Evolutionary conservation across 75 land plant genomes (phyloP), one percentile per base, ranked within the genome.

Genomic region (Cupressus sempervirens): DNA sequence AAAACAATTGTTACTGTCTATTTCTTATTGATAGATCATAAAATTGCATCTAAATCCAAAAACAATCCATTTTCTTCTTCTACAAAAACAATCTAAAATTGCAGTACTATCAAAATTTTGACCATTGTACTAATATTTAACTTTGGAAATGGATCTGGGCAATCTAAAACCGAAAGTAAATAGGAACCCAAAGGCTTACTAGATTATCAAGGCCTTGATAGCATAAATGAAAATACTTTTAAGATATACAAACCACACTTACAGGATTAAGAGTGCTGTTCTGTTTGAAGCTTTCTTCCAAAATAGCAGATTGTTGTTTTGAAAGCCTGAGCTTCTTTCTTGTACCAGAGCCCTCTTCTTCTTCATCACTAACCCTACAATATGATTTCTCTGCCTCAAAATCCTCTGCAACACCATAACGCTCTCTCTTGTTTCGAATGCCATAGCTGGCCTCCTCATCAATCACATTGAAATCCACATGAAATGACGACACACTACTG

Each of bases 201-300:
- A 50, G 14, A 13, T 12, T 15, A 2, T 50, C 3, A 50, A 50
- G 12, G 14, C 14, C 53, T 50, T 2, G 2, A 2, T 12, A 50
- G 13, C 15, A 1, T 50, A 50, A 50, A 13, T 50, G n/a, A n/a
- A n/a, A 16, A 26, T 23, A 23, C 8, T 8, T 56, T 20, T n/a
- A n/a, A 5, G 1, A 23, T 23, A 7, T 6, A 0, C 20, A 62
- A 62, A 13, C 14, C 13, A 72, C 2, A 72, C 74, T 29, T 72
- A 72, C 74, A 3, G 94, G 91, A 76, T 94, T 94, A 52, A 94
- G 94, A 67, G 94, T 91, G 85, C 88, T 91, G 83, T 93, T 94
- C 32, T 91, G 88, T 70, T 93, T 94, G 87, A 94, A 94, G 87
- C 94, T 93, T 16, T 93, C 93, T 38, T 94, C 96, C 29, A 94